These are phyloP conservation scores for Fusarium pilosicola DNA, from an alignment of 2,329 filamentous ascomycete genomes.

Conservation along the genomic window DNA sequence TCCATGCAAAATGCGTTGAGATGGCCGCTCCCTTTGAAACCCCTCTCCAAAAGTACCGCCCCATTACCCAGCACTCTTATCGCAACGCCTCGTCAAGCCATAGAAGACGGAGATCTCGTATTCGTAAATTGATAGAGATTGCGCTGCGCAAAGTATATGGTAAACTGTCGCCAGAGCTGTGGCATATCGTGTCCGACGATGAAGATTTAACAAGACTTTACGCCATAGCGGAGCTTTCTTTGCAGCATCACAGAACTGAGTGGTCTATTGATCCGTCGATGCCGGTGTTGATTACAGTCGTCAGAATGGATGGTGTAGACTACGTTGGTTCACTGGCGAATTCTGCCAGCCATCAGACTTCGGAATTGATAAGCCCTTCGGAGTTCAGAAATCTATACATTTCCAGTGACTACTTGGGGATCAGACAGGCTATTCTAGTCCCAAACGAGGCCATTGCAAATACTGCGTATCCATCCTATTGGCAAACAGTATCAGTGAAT, in stretches of 20 bases:
- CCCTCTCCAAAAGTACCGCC: not conserved
- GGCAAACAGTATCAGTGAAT: not conserved
- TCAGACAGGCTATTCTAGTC: not conserved
- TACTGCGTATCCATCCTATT: not conserved
- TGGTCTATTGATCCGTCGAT: not conserved
- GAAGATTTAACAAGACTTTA: slow-evolving; percentile 3
- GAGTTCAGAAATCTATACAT: not conserved
- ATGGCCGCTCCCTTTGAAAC: not conserved
- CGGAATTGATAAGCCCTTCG: accelerated
- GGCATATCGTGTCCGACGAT: not conserved
- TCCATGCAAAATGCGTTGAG: slow-evolving; percentile 1
- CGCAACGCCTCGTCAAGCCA: not conserved
- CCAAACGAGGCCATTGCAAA: not conserved
- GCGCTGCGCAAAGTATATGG: not conserved
- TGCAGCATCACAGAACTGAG: too few species aligned
- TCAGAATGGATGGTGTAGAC: slow-evolving; percentile 6
- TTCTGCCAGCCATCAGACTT: not conserved
- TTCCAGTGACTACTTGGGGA: slow-evolving; percentile 13
- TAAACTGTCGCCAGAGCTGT: slow-evolving; percentile 13
- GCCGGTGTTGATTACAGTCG: not conserved
- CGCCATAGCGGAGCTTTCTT: not conserved
- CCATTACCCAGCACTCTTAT: not conserved
- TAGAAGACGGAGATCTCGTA: not conserved
- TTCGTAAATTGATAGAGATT: not conserved
- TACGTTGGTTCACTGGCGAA: slow-evolving; percentile 6